phyloP scores from a whole-genome alignment of 2,329 filamentous ascomycete species.

The Madurella mycetomatis region DNA sequence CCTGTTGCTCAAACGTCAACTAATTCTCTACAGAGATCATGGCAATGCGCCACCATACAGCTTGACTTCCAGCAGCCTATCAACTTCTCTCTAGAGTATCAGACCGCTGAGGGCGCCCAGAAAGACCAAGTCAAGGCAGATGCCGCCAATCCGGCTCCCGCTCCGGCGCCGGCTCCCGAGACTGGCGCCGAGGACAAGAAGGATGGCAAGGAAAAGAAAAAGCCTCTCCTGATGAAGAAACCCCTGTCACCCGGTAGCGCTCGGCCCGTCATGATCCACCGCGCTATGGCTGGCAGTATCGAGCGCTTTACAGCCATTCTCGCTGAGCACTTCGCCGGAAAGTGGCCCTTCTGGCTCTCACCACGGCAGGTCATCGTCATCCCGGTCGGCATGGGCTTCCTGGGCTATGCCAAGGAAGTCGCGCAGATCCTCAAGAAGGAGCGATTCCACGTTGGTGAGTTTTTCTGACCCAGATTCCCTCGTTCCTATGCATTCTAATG shows the following conservation, averaged over 20 bases:
- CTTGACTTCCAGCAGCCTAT: conserved; percentile 82
- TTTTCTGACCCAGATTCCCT: background rate
- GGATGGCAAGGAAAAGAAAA: conserved; percentile 35
- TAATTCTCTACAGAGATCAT: conserved; percentile 31
- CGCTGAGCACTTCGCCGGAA: conserved; percentile 78
- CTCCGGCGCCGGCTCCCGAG: conserved; percentile 22
- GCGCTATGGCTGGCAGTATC: conserved; percentile 70
- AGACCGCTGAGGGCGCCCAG: conserved; percentile 59
- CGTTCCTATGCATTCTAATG: background rate
- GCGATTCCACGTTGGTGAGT: conserved; percentile 57
- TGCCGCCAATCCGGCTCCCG: conserved; percentile 25
- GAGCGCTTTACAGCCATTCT: conserved; percentile 67
- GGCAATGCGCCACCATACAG: conserved; percentile 91
- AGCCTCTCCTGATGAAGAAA: conserved; percentile 41
- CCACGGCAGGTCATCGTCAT: conserved; percentile 78
- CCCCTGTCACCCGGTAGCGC: conserved; percentile 65
- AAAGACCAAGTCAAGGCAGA: conserved; percentile 31
- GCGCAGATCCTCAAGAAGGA: conserved; percentile 62
- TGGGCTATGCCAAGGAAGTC: conserved; percentile 72
- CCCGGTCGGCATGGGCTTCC: conserved; percentile 67
- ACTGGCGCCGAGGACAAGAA: conserved; percentile 30
- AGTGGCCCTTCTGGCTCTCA: conserved; percentile 86
- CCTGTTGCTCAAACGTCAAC: background rate
- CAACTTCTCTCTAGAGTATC: conserved; percentile 84
- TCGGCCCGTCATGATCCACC: conserved; percentile 81